These are phyloP conservation scores for Zymoseptoria ardabiliae DNA, from an alignment of 2,329 filamentous ascomycete species.

Conservation along the genomic window DNA sequence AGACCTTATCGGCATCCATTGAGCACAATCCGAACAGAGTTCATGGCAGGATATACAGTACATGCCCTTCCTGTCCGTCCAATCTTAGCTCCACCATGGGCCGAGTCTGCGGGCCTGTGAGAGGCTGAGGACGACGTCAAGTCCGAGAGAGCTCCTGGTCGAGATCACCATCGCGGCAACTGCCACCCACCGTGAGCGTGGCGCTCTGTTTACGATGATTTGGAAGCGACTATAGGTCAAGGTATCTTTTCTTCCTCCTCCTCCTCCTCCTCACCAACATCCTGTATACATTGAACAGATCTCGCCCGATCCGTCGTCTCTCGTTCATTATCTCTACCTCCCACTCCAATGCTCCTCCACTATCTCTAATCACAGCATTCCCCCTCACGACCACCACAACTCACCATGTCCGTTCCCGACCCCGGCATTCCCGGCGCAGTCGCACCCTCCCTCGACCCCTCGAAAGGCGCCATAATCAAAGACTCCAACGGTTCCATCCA, in stretches of 20 bases:
- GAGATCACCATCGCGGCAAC: background rate
- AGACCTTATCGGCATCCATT: background rate
- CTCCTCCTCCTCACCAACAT: background rate
- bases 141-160: background rate
- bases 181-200: background rate
- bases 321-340: background rate
- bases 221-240: background rate
- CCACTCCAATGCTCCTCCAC: conserved; percentile 3
- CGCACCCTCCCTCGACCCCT: conserved; percentile 26
- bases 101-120: background rate
- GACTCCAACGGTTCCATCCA: conserved; percentile 15
- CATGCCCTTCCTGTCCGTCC: background rate
- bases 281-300: too few relatives aligned
- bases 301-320: too few relatives aligned
- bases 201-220: background rate
- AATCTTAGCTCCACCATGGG: background rate
- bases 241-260: background rate
- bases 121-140: background rate
- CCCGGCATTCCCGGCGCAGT: conserved; percentile 25
- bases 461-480: conserved; percentile 23
- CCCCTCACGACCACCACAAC: conserved; percentile 11
- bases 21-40: background rate
- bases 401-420: conserved; percentile 29
- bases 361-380: background rate
- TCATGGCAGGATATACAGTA: background rate